Base-by-base conservation (phyloP, 495 filamentous ascomycete genomes). In the Penicillium pulvis region DNA sequence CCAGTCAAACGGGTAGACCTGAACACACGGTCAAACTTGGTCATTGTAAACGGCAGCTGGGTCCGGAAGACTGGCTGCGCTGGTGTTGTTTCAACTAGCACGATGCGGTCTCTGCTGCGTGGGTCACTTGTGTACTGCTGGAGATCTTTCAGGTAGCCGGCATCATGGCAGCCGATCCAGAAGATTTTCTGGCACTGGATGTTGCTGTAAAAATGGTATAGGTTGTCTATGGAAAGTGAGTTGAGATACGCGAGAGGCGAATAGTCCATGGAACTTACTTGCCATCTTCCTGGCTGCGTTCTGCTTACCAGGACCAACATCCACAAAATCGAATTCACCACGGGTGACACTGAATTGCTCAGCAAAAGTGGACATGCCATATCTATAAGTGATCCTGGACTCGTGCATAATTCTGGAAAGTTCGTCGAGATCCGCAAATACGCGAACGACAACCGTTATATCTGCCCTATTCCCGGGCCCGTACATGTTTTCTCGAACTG, bases 351-450 rank as follows among this genome's bases (percentile, higher is more conserved):
- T 61, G 46, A 61, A 61, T n/a, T 33, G 42, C 36, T 61, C 54
- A 8, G 59, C 47, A 33, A 61, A 61, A 10, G 31, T 36, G 1
- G 20, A 20, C 30, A 61, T 71, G 30, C 78, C 82, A 28, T 4
- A 26, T 33, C 48, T 1, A 7, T 3, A 19, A 11, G n/a, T 11
- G 12, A 56, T 43, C 16, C 39, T 20, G 20, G 20, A 23, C 3
- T 42, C 42, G 20, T 28, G 19, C n/a, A 49, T 28, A n/a, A 31
- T 28, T 6, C 19, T 48, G 1, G 19, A 14, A 3, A 56, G 54
- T 42, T 50, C 44, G 2, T 41, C 42, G 10, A 56, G 3, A n/a
- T 56, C 49, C 9, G 54, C 54, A 30, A 49, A 56, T 6, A 56
- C 41, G 7, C 54, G 53, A 46, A 55, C 53, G 30, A 55, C 16